Conservation (phyloP, 73 alveolate genomes). For the Durusdinium trenchii region DNA sequence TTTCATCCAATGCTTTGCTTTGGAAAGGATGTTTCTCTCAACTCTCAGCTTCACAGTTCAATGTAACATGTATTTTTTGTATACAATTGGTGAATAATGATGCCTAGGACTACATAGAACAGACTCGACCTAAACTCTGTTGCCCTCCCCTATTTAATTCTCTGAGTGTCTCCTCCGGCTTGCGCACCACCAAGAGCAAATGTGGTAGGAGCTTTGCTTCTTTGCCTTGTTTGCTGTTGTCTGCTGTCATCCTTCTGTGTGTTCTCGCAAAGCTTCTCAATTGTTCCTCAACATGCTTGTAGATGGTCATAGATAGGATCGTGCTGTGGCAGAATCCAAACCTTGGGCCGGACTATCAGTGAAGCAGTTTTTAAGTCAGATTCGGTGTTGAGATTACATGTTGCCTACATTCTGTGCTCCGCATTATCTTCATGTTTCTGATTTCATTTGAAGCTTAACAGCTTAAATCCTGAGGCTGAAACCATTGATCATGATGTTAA, state of each 20-base stretch:
- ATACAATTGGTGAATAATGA: background rate
- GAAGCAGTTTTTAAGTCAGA: background rate
- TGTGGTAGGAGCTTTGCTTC: background rate
- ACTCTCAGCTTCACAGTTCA: no score
- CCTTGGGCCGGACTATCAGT: background rate
- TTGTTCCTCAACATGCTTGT: background rate
- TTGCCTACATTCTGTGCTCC: background rate
- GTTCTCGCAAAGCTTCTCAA: background rate
- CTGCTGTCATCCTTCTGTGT: background rate
- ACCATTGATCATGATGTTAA: no score
- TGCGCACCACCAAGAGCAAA: background rate
- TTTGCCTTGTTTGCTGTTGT: background rate
- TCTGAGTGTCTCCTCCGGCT: background rate
- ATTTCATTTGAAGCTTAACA: no score
- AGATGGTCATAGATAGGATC: background rate
- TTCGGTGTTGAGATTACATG: background rate
- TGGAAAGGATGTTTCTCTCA: no score
- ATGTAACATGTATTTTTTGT: background rate
- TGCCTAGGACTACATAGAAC: background rate
- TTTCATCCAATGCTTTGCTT: background rate
- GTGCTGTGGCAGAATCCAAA: background rate
- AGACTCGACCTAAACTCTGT: background rate
- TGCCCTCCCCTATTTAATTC: no score
- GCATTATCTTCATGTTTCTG: no score
- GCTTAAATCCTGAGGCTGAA: no score